These are phyloP conservation scores for Fraxinus ornus DNA, from an alignment of 305 asterid species.

Conservation along the genomic window DNA sequence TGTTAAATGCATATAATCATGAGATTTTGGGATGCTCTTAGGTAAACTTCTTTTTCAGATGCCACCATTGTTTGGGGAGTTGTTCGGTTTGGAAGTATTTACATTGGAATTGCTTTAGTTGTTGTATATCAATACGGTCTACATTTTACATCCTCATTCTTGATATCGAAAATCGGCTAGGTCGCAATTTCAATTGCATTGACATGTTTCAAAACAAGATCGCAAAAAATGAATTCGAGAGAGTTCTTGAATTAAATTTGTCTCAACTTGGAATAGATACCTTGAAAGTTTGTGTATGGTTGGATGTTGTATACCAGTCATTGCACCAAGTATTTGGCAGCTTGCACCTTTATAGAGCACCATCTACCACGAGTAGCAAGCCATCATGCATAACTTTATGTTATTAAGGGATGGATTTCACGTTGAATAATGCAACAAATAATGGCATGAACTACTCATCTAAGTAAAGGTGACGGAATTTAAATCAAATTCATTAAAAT, in stretches of 20 bases:
- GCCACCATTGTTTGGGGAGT: slow-evolving; percentile 3
- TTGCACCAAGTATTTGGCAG: not conserved
- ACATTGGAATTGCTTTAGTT: not conserved
- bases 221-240: not conserved
- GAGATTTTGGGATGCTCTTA: slow-evolving; percentile 50
- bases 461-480: not conserved
- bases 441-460: not conserved
- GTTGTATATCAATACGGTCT: not conserved
- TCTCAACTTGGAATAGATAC: not conserved
- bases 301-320: not conserved
- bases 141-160: not conserved
- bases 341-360: not conserved
- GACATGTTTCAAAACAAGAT: not conserved
- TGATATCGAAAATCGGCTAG: not conserved
- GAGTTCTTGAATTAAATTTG: not conserved
- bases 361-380: not conserved
- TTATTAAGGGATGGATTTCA: too few relatives aligned
- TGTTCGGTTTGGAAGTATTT: not conserved
- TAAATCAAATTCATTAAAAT: not conserved
- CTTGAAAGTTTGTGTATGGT: not conserved
- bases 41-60: slow-evolving; percentile 49
- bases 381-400: not conserved
- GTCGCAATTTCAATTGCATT: not conserved
- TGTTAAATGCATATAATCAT: slow-evolving; percentile 49
- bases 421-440: not conserved